Evolutionary conservation across 2,329 filamentous ascomycete genomes (phyloP), one percentile per base, ranked within the genome.

Genomic region (Calcarisporium arbuscula): DNA sequence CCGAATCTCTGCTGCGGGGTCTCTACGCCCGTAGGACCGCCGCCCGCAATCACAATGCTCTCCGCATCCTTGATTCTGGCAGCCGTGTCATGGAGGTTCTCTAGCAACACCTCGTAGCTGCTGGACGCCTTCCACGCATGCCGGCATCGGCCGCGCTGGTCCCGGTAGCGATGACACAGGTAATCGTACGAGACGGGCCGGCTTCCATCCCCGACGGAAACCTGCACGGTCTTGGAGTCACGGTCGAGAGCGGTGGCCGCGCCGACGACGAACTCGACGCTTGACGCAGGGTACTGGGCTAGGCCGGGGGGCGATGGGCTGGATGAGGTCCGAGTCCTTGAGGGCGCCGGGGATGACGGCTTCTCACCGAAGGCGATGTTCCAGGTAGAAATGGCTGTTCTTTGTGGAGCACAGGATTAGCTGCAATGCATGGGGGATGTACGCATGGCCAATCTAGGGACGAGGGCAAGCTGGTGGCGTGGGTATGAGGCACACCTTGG

Each of bases 351-450:
- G 71, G 29, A 77, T 55, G 41, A 77, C 65, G 52, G 68, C 71
- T 30, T n/a, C 74, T 69, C 28, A 74, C 65, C n/a, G 2, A 73
- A 65, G 18, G 71, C 72, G 5, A 76, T 36, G 53, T 75, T 76
- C 72, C 72, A 76, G n/a, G 59, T 67, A 77, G 44, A 77, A 71
- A 46, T 77, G 71, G 41, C 61, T 67, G 45, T 67, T 76, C 68
- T n/a, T n/a, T 76, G 38, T 27, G 20, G 25, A 20, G 30, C 21
- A 8, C 25, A 11, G 23, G 15, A 23, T 3, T 8, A 11, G 25
- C 2, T 1, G 19, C 6, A n/a, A n/a, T n/a, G n/a, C n/a, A n/a
- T n/a, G n/a, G n/a, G n/a, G n/a, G n/a, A n/a, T n/a, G n/a, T n/a
- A n/a, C n/a, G n/a, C n/a, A n/a, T n/a, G n/a, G n/a, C n/a, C n/a